Evolutionary conservation across 1,139 yeast species (phyloP), one percentile per base, ranked within the genome.

Genomic region (Nakaseomyces glabratus): DNA sequence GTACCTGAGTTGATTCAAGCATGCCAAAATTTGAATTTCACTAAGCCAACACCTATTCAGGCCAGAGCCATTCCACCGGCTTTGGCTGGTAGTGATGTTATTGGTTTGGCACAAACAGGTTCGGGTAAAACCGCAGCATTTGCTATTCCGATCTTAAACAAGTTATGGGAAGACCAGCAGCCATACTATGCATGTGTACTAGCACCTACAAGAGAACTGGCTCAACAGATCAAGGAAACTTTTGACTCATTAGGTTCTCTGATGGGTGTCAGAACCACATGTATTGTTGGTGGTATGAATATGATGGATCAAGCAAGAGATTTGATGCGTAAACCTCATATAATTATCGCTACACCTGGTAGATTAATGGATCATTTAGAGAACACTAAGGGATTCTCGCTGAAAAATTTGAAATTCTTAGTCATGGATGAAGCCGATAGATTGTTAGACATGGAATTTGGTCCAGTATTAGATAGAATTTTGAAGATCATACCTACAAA

Each of bases 271-370:
- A 68, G 94, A 49, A 69, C 90, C 20, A 79, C 77, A 2, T 88
- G 94, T 43, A 73, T 90, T 44, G 95, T 90, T 26, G 98, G 98
- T 47, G 99, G 99, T 45, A 90, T 90, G 93, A 95, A 85, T 53
- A 82, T 84, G 84, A 85, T 90, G 93, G 94, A 86, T 51, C 99
- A 90, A 60, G 93, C 96, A 1, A 69, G 94, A 44, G 95, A 93
- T 46, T 68, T 90, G 47, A 81, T 85, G 79, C 71, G 93, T 46
- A 86, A 85, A 54, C 98, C 98, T 2, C 98, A 90, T 53, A 71
- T 90, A 31, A 71, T 90, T 37, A 95, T 90, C 39, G 97, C 97
- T 15, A 90, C 99, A 0, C 97, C 97, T 0, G 98, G 98, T 46
- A 72, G 99, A 57, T 68, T 90, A 39, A 75, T 88, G 76, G 98